These are phyloP conservation scores for Selaginella moellendorffii DNA, from an alignment of 75 land plant genomes.

Conservation along the genomic window DNA sequence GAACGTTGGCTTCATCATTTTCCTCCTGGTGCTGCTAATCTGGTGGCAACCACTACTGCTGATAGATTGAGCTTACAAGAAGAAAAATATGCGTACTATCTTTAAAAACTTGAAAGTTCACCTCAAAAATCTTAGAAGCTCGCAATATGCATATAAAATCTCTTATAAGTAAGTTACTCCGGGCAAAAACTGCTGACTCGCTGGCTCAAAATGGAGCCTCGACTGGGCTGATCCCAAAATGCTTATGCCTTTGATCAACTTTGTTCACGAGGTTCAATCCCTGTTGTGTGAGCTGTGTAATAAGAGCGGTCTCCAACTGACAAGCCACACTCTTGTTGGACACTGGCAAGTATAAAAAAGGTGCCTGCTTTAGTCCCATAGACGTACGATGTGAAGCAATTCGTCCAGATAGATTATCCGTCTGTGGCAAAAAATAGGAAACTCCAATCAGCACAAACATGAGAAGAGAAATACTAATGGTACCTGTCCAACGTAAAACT, in stretches of 20 bases:
- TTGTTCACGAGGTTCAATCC: slow-evolving; percentile 58
- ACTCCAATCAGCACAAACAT: neutral
- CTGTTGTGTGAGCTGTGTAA: slow-evolving; percentile 51
- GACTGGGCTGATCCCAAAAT: slow-evolving; percentile 45
- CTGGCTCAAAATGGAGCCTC: slow-evolving; percentile 11
- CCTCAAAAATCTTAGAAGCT: too few relatives aligned
- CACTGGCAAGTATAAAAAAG: slow-evolving; percentile 48
- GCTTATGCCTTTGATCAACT: slow-evolving; percentile 75
- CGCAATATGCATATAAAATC: too few relatives aligned
- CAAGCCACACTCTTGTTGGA: slow-evolving; percentile 80
- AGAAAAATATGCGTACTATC: too few relatives aligned
- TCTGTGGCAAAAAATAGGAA: slow-evolving; percentile 40
- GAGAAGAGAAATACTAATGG: too few relatives aligned
- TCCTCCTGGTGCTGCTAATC: too few relatives aligned
- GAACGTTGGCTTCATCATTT: too few relatives aligned
- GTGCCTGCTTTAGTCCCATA: slow-evolving; percentile 38
- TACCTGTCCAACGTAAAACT: slow-evolving; percentile 81
- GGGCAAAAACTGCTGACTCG: too few relatives aligned
- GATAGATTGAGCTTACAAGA: too few relatives aligned
- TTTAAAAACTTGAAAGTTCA: too few relatives aligned
- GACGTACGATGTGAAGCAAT: slow-evolving; percentile 51
- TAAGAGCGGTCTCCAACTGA: slow-evolving; percentile 75
- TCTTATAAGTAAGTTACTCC: too few relatives aligned
- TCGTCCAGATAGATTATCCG: slow-evolving; percentile 67
- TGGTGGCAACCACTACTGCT: too few relatives aligned